A percentile compares a stretch with the other conserved stretches of the same genome.
Conservation (phyloP, 1,284 basidiomycete genomes). For the Flammula alnicola region DNA sequence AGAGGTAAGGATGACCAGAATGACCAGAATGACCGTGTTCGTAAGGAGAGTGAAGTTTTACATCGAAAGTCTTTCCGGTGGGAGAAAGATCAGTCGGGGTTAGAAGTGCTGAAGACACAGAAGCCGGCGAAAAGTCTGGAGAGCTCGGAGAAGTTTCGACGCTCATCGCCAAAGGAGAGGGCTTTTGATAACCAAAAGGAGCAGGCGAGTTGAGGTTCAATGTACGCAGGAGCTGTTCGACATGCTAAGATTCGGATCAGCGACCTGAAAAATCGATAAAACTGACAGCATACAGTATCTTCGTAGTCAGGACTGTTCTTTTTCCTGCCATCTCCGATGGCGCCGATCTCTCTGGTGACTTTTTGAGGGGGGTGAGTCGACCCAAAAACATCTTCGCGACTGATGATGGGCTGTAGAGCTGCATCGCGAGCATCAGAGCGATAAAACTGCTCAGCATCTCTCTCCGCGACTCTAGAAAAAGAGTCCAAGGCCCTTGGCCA, state of each 20-base stretch:
- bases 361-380: slow-evolving; percentile 31
- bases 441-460: slow-evolving; percentile 28
- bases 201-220: slow-evolving; percentile 76
- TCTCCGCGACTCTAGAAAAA: slow-evolving; percentile 55
- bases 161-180: slow-evolving; percentile 45
- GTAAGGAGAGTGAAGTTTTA: slow-evolving; percentile 55
- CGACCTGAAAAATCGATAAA: slow-evolving; percentile 28
- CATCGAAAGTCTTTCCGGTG: slow-evolving; percentile 56
- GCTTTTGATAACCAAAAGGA: slow-evolving; percentile 49
- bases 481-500: slow-evolving; percentile 69
- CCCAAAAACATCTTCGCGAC: slow-evolving; percentile 68
- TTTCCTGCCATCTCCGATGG: slow-evolving; percentile 77
- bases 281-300: slow-evolving; percentile 47
- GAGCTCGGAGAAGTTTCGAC: slow-evolving; percentile 51
- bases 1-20: slow-evolving; percentile 35
- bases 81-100: slow-evolving; percentile 75
- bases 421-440: slow-evolving; percentile 26
- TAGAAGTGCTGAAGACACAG: slow-evolving; percentile 63
- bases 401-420: slow-evolving; percentile 37
- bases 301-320: slow-evolving; percentile 59
- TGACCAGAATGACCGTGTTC: slow-evolving; percentile 46
- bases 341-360: slow-evolving; percentile 58
- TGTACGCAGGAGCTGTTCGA: slow-evolving; percentile 75
- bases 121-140: slow-evolving; percentile 70
- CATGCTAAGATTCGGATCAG: slow-evolving; percentile 51